Evolutionary conservation across 495 filamentous ascomycete genomes (phyloP).

Genomic region (Aspergillus biplanus): DNA sequence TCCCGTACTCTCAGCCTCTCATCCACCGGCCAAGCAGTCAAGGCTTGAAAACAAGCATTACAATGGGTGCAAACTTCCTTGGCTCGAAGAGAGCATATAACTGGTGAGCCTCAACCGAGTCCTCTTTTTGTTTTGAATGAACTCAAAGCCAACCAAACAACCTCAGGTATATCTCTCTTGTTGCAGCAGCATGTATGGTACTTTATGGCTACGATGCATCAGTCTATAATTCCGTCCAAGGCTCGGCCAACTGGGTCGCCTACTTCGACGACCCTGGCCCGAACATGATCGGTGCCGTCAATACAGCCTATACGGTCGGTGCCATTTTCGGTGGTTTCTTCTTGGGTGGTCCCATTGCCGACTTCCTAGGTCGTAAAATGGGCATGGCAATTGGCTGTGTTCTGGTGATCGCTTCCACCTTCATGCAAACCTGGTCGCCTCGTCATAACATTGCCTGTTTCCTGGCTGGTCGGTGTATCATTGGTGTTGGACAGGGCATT

Average conservation of each 20-base stretch:
- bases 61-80: slow-evolving; percentile 15
- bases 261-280: slow-evolving; percentile 59
- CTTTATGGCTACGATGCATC: slow-evolving; percentile 70
- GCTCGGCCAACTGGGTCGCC: slow-evolving; percentile 59
- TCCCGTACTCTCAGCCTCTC: background rate
- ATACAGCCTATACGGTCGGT: slow-evolving; percentile 66
- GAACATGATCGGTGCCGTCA: slow-evolving; percentile 58
- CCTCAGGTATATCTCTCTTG: slow-evolving; percentile 61
- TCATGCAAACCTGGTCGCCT: slow-evolving; percentile 64
- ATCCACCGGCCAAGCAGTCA: slow-evolving; percentile 10
- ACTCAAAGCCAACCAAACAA: background rate
- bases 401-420: slow-evolving; percentile 61
- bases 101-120: slow-evolving; percentile 30
- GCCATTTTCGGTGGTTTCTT: slow-evolving; percentile 66
- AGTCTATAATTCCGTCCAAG: slow-evolving; percentile 66
- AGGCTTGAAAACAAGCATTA: slow-evolving; percentile 15
- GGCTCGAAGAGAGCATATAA: slow-evolving; percentile 43
- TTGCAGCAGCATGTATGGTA: slow-evolving; percentile 69
- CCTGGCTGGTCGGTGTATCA: slow-evolving; percentile 62
- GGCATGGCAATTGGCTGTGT: slow-evolving; percentile 62
- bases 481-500: slow-evolving; percentile 67
- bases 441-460: slow-evolving; percentile 59
- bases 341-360: slow-evolving; percentile 59
- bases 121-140: background rate
- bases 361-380: slow-evolving; percentile 59